phyloP scores from a whole-genome alignment of 768 basidiomycete genomes.

The Boletus patriciae region DNA sequence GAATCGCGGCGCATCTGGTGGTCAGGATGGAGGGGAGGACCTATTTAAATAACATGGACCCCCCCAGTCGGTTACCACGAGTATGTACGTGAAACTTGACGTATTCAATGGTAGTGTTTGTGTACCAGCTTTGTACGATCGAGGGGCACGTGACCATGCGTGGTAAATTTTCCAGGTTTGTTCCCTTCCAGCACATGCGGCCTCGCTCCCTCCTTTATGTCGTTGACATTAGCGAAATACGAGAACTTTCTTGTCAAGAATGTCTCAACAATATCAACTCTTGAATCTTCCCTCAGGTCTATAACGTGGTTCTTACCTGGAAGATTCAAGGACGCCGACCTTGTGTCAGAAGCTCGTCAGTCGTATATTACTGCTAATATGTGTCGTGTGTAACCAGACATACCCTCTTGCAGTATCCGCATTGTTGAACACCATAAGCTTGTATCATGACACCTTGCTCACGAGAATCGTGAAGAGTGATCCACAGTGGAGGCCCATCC shows the following conservation, averaged over 20 bases:
- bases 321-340: constrained; percentile 94
- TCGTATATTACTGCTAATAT: constrained; percentile 29
- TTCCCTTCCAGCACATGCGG: neutral
- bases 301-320: constrained; percentile 96
- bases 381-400: constrained; percentile 16
- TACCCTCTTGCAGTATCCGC: constrained; percentile 65
- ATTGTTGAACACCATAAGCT: constrained; percentile 80
- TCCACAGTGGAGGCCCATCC: constrained; percentile 70
- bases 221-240: constrained; percentile 66
- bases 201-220: constrained; percentile 41
- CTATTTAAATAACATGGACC: constrained; percentile 3
- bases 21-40: constrained; percentile 5
- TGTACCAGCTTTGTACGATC: neutral
- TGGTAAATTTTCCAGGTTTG: constrained; percentile 11
- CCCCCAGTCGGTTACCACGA: neutral
- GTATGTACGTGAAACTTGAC: no score
- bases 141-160: neutral
- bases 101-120: no score
- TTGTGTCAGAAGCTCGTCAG: constrained; percentile 92
- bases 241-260: constrained; percentile 84
- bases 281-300: constrained; percentile 87
- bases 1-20: constrained; percentile 26
- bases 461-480: constrained; percentile 60
- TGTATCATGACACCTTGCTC: constrained; percentile 96
- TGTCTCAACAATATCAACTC: constrained; percentile 77